phyloP scores from a whole-genome alignment of 306 rosid species.

The Corylus heterophylla region DNA sequence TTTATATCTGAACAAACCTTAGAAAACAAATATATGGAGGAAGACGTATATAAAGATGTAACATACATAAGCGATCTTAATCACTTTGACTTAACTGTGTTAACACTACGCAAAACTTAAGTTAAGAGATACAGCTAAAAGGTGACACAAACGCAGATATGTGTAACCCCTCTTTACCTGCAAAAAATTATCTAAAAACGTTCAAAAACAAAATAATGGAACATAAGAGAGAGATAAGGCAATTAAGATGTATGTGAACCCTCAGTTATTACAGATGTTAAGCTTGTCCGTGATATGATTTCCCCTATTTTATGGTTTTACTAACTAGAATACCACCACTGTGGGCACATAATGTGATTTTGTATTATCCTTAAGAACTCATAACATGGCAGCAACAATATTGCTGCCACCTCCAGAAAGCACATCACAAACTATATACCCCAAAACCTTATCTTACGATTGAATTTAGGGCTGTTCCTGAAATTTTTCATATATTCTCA shows the following conservation, averaged over 20 bases:
- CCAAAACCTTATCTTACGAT: not conserved
- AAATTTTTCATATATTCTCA: not conserved
- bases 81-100: not conserved
- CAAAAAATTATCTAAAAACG: too few species aligned
- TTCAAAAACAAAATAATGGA: too few species aligned
- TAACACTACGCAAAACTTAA: not conserved
- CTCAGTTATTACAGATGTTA: too few species aligned
- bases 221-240: too few species aligned
- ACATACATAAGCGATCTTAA: not conserved
- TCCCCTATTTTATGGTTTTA: too few species aligned
- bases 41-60: not conserved
- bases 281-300: too few species aligned
- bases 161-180: not conserved
- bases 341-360: not conserved
- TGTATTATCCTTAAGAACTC: not conserved
- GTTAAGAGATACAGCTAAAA: not conserved
- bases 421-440: not conserved
- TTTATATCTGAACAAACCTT: constrained; percentile 97
- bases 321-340: too few species aligned
- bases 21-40: constrained; percentile 17
- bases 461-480: not conserved
- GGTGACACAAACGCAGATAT: not conserved
- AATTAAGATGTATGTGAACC: too few species aligned
- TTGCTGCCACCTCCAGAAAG: not conserved
- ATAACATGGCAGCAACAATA: not conserved